Evolutionary conservation across 805 yeast species (phyloP).

Genomic region (Lipomyces lipofer): DNA sequence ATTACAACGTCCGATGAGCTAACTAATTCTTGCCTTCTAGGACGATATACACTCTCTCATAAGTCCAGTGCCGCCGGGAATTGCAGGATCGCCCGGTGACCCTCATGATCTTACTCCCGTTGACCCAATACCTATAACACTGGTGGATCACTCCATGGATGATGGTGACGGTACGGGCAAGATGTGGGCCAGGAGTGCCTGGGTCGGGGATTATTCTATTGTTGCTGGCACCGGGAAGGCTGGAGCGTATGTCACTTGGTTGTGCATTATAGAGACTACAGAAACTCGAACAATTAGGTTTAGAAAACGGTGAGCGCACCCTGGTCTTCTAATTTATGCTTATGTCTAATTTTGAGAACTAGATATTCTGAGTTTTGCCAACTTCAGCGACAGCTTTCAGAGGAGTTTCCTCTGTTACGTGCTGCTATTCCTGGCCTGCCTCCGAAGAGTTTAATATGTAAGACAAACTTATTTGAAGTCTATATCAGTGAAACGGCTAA

Average conservation of each 20-base stretch:
- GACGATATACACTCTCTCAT: constrained; percentile 11
- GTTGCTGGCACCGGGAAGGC: constrained; percentile 42
- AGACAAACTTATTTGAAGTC: too few species aligned
- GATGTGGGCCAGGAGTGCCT: constrained; percentile 46
- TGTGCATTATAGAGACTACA: constrained; percentile 42
- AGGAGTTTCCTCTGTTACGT: constrained; percentile 42
- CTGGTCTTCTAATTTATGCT: not conserved
- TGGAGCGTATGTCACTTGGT: constrained; percentile 48
- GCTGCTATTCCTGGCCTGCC: constrained; percentile 50
- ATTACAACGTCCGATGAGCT: not conserved
- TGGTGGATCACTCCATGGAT: constrained; percentile 40
- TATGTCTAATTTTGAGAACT: not conserved
- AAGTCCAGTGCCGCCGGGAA: constrained; percentile 13
- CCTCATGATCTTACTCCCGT: constrained; percentile 32
- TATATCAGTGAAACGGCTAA: too few species aligned
- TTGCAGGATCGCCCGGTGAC: constrained; percentile 27
- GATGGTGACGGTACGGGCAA: constrained; percentile 20
- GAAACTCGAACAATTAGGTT: constrained; percentile 12
- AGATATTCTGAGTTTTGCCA: constrained; percentile 66
- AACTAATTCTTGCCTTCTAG: not conserved
- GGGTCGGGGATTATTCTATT: constrained; percentile 44
- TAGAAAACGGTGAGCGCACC: constrained; percentile 14
- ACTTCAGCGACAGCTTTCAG: constrained; percentile 46
- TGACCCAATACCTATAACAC: constrained; percentile 46
- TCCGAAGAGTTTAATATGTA: constrained; percentile 43